Percentiles rank a stretch among this genome's conserved stretches.
These are phyloP conservation scores for Schizosaccharomyces versatilis DNA, from an alignment of 1,139 yeast genomes.

Conservation along the genomic window DNA sequence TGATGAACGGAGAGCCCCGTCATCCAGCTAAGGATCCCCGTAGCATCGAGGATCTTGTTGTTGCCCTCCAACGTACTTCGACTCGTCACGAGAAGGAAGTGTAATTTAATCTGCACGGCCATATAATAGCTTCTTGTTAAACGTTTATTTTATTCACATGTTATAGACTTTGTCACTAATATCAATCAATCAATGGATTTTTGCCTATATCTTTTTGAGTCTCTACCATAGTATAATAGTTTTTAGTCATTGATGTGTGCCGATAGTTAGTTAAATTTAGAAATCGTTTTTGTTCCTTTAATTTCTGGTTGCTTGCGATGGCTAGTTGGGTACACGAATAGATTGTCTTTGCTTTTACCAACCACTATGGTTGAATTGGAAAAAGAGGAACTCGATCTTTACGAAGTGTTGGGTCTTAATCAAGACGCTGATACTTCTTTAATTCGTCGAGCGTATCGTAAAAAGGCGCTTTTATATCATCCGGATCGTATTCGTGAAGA, in stretches of 20 bases:
- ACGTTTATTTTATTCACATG: neutral
- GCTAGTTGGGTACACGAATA: too few species aligned
- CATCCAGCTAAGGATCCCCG: slow-evolving; percentile 20
- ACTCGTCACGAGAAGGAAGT: slow-evolving; percentile 70
- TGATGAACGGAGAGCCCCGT: slow-evolving; percentile 59
- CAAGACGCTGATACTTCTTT: slow-evolving; percentile 27
- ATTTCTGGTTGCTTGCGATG: too few species aligned
- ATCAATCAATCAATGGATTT: too few species aligned
- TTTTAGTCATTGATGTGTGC: too few species aligned
- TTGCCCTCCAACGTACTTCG: slow-evolving; percentile 94
- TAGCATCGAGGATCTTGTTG: slow-evolving; percentile 83
- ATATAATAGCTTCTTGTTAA: neutral
- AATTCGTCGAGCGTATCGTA: slow-evolving; percentile 51
- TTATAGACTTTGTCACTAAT: neutral
- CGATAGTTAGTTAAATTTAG: too few species aligned
- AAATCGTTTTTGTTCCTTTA: too few species aligned
- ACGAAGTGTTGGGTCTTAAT: slow-evolving; percentile 28
- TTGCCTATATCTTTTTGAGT: too few species aligned
- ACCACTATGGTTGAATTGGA: too few species aligned
- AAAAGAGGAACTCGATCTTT: slow-evolving; percentile 35
- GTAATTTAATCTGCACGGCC: neutral
- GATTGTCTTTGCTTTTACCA: too few species aligned
- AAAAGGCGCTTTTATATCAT: slow-evolving; percentile 44
- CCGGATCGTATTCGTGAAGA: slow-evolving; percentile 46
- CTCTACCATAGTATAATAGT: too few species aligned